phyloP scores from a whole-genome alignment of 202 grass and related monocot genomes.

The Dendrocalamus latiflorus region DNA sequence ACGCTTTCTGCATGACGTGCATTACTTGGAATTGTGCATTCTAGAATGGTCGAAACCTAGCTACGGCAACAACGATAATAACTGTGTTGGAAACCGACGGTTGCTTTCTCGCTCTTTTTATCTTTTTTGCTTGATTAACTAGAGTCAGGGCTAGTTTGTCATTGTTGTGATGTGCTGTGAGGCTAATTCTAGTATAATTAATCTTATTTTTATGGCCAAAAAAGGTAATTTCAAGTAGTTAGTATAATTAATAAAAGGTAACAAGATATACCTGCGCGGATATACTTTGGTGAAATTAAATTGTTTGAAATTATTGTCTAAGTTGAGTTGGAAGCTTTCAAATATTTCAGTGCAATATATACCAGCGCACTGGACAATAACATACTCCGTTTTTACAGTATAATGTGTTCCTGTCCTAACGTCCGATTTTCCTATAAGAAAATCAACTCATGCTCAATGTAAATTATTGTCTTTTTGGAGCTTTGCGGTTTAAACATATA shows the following conservation, averaged over 20 bases:
- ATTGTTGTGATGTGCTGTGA: too few relatives aligned
- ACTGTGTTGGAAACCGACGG: too few relatives aligned
- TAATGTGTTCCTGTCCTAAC: background rate
- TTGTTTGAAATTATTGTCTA: background rate
- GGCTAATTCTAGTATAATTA: background rate
- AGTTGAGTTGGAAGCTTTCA: background rate
- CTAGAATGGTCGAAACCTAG: background rate
- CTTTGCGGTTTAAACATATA: background rate
- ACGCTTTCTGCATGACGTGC: background rate
- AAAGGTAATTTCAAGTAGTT: background rate
- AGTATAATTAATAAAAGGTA: background rate
- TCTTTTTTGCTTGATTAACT: too few relatives aligned
- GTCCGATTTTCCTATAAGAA: background rate
- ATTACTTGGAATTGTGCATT: background rate
- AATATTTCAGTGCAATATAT: background rate
- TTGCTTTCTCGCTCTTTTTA: too few relatives aligned
- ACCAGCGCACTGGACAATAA: background rate
- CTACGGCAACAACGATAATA: background rate
- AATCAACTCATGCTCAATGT: background rate
- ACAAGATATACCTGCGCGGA: fast-evolving
- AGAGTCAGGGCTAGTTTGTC: too few relatives aligned
- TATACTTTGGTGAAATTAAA: background rate
- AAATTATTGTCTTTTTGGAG: background rate
- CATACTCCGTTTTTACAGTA: background rate
- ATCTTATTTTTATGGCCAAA: background rate